phyloP scores from a whole-genome alignment of 2,329 filamentous ascomycete species.

The Calonectria honghensis region DNA sequence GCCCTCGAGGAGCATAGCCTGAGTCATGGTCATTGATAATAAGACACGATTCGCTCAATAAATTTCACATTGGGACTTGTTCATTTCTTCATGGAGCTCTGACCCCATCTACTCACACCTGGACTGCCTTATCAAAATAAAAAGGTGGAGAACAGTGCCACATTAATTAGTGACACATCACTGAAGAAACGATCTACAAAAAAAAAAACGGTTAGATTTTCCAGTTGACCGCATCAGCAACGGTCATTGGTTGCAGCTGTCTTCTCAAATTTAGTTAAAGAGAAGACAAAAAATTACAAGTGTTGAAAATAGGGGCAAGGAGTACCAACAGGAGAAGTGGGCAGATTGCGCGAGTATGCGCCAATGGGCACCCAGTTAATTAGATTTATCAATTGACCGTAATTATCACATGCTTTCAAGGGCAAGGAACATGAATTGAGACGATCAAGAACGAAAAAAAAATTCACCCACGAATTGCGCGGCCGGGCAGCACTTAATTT shows the following conservation, averaged over 20 bases:
- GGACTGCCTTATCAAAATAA: not conserved
- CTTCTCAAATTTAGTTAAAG: not conserved
- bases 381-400: slow-evolving; percentile 9
- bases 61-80: no score
- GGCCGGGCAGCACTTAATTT: slow-evolving; percentile 19
- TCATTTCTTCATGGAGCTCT: not conserved
- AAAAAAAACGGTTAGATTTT: not conserved
- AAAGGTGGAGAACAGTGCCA: not conserved
- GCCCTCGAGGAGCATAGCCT: not conserved
- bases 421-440: not conserved
- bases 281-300: not conserved
- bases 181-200: slow-evolving; percentile 11
- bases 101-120: not conserved
- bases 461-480: slow-evolving; percentile 8
- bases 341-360: slow-evolving; percentile 1
- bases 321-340: not conserved
- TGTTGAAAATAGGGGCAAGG: not conserved
- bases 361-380: slow-evolving; percentile 13
- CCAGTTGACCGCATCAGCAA: not conserved
- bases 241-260: not conserved
- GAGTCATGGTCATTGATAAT: not conserved
- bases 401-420: slow-evolving; percentile 16
- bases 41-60: not conserved
- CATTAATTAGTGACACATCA: not conserved
- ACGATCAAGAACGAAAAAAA: not conserved